phyloP scores from a whole-genome alignment of 148 eudicot species.

The Diospyros kaki region DNA sequence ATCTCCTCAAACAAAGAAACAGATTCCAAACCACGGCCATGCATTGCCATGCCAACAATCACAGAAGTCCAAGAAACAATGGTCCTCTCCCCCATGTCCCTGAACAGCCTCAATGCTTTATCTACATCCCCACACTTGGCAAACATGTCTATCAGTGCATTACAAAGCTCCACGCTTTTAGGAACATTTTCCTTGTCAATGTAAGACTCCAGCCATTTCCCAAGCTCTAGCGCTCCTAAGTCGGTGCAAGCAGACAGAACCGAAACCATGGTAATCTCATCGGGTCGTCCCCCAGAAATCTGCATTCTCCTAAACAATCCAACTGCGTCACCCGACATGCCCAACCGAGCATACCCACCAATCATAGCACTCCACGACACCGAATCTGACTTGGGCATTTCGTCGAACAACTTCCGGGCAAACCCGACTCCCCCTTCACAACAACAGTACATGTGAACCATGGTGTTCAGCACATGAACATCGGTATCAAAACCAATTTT shows the following conservation, averaged over 20 bases:
- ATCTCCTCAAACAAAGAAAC: constrained; percentile 57
- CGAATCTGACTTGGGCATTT: constrained; percentile 45
- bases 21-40: constrained; percentile 57
- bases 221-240: constrained; percentile 60
- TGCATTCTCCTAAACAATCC: constrained; percentile 61
- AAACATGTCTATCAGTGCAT: constrained; percentile 62
- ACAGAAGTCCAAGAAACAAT: constrained; percentile 66
- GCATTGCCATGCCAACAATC: constrained; percentile 63
- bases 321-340: constrained; percentile 39
- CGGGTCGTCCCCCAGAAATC: constrained; percentile 41
- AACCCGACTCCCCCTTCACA: constrained; percentile 32
- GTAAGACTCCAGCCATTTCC: constrained; percentile 54
- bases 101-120: constrained; percentile 45
- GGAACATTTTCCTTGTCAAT: constrained; percentile 34
- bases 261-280: constrained; percentile 59
- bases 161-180: constrained; percentile 47
- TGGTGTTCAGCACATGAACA: constrained; percentile 49
- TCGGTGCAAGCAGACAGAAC: constrained; percentile 66
- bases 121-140: constrained; percentile 69
- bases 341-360: constrained; percentile 48
- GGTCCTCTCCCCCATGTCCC: constrained; percentile 33
- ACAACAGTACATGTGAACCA: constrained; percentile 61
- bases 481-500: constrained; percentile 47
- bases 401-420: constrained; percentile 57
- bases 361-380: constrained; percentile 62